Evolutionary conservation across 1,139 yeast genomes (phyloP), one percentile per base, ranked within the genome.

Genomic region (Candida tetrigidarum): DNA sequence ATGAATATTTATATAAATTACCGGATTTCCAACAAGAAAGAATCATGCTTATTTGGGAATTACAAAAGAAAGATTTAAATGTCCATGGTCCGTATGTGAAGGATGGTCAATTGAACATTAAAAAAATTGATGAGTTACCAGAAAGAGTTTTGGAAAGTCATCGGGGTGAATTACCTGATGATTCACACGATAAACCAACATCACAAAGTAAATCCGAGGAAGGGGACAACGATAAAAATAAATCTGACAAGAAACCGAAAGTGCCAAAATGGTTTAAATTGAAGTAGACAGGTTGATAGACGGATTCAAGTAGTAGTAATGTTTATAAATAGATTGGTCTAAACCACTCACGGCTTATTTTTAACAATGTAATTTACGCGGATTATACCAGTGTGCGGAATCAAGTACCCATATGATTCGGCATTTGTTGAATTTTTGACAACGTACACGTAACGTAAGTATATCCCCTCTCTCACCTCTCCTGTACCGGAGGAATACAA

Each of bases 31-130:
- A 59, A 41, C 54, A 48, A 39, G 71, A 68, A 46, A 60, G 65
- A 47, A 58, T 69, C 3, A 51, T 67, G 9, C 57, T 74, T 30
- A 66, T 74, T 14, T 73, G 76, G 74, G 75, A 68, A 45, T 54
- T 58, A 18, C 40, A 34, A 11, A 46, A 46, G 11, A 26, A 30
- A 4, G 51, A 47, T 12, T 45, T 46, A 8, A 45, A 51, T 33
- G 43, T 41, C 5, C 40, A 41, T 39, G 71, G 66, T 0, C 69
- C 66, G 12, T 71, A 66, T 28, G 53, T 60, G 16, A 50, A 58
- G 20, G 52, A 55, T 10, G 55, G 50, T 2, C 48, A 57, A 5
- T 49, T 48, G 11, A 57, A 54, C 4, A 48, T 58, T 15, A 63
- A 59, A 44, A 51, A 51, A 9, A 58, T 62, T 29, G 55, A 54